Conservation (phyloP, 768 basidiomycete genomes). For the Tricholoma bakamatsutake region DNA sequence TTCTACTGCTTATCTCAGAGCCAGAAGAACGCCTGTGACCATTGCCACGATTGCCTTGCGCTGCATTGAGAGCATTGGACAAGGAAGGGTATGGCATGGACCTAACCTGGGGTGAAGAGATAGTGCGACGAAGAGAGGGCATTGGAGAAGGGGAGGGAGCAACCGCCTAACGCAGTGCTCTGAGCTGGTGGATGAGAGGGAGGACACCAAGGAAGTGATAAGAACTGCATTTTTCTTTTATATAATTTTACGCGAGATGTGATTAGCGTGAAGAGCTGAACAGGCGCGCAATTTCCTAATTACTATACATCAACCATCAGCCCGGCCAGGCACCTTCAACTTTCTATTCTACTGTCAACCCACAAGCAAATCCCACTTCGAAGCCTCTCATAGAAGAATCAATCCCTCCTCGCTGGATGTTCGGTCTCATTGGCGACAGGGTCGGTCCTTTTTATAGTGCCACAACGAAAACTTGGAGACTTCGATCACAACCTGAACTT, state of each 20-base stretch:
- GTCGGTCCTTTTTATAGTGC: conserved; percentile 19
- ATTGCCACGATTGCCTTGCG: conserved; percentile 27
- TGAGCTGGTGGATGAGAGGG: conserved; percentile 16
- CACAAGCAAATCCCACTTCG: conserved; percentile 14
- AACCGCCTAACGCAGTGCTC: conserved; percentile 49
- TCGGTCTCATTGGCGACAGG: conserved; percentile 7
- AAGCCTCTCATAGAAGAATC: conserved; percentile 7
- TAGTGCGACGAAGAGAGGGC: conserved; percentile 79
- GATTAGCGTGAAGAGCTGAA: conserved; percentile 21
- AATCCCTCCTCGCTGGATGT: background rate
- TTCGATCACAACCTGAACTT: conserved; percentile 22
- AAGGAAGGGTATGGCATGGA: conserved; percentile 58
- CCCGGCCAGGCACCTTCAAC: conserved; percentile 7
- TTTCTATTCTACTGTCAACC: conserved; percentile 15
- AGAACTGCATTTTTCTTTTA: conserved; percentile 30
- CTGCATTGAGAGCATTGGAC: conserved; percentile 27
- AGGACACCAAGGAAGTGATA: conserved; percentile 28
- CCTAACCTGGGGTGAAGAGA: conserved; percentile 65
- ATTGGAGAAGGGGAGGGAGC: conserved; percentile 29
- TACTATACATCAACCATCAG: conserved; percentile 9
- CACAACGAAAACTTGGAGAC: conserved; percentile 8
- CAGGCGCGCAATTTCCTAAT: conserved; percentile 5
- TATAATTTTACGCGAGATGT: conserved; percentile 35
- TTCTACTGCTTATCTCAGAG: conserved; percentile 56
- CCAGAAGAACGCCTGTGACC: conserved; percentile 61